phyloP scores from a whole-genome alignment of 2,329 filamentous ascomycete species.

The Phyllosticta capitalensis region DNA sequence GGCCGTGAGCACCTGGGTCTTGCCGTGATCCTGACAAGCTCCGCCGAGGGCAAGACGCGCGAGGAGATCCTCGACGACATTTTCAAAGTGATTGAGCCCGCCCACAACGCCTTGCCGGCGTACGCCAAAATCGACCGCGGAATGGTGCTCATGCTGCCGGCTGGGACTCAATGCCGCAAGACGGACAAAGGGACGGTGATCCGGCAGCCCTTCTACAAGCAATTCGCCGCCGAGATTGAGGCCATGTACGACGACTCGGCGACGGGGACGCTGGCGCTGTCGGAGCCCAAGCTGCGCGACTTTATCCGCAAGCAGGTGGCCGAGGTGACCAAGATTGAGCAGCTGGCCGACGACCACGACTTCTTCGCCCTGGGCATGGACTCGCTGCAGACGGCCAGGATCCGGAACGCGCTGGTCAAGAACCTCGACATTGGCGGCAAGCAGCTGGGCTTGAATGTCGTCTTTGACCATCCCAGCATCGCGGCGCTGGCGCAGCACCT shows the following conservation, averaged over 20 bases:
- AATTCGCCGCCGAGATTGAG: slow-evolving; percentile 41
- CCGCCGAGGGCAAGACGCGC: slow-evolving; percentile 31
- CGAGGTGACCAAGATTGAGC: slow-evolving; percentile 17
- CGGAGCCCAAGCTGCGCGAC: slow-evolving; percentile 23
- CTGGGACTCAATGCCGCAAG: slow-evolving; percentile 37
- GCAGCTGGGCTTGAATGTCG: slow-evolving; percentile 45
- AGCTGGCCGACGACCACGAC: slow-evolving; percentile 28
- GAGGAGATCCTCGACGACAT: slow-evolving; percentile 40
- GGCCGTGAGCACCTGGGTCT: slow-evolving; percentile 45
- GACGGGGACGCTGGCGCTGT: slow-evolving; percentile 17
- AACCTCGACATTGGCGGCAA: slow-evolving; percentile 39
- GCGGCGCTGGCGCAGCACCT: slow-evolving; percentile 38
- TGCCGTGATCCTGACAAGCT: slow-evolving; percentile 43
- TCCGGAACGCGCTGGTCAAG: slow-evolving; percentile 44
- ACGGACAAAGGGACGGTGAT: slow-evolving; percentile 52
- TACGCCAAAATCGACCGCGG: slow-evolving; percentile 49
- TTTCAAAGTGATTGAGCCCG: slow-evolving; percentile 41
- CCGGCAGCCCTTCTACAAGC: slow-evolving; percentile 41
- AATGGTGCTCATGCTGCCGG: slow-evolving; percentile 41
- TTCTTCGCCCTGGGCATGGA: slow-evolving; percentile 52
- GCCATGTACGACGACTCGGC: slow-evolving; percentile 29
- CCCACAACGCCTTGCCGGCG: slow-evolving; percentile 42
- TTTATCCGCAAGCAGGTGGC: slow-evolving; percentile 18
- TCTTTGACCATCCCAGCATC: slow-evolving; percentile 49
- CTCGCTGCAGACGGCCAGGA: slow-evolving; percentile 48